A percentile compares a stretch with the other conserved stretches of the same genome.
Conservation (phyloP, 306 rosid genomes). For the Prunus dulcis region DNA sequence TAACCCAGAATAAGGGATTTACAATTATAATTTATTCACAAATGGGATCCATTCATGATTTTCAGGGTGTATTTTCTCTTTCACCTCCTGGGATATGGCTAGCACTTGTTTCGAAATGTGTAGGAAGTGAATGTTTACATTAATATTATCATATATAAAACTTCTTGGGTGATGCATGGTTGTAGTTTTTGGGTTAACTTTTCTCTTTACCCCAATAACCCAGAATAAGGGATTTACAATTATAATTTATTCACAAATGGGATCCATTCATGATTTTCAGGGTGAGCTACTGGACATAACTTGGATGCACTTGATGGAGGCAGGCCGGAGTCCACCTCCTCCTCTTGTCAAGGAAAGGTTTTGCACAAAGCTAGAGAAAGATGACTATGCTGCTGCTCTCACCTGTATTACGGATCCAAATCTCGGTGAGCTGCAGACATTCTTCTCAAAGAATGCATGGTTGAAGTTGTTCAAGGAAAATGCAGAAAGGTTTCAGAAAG, state of each 20-base stretch:
- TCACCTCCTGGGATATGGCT: background rate
- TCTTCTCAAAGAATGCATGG: slow-evolving; percentile 75
- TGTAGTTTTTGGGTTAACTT: background rate
- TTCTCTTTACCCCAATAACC: background rate
- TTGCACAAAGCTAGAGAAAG: slow-evolving; percentile 53
- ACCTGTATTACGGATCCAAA: slow-evolving; percentile 38
- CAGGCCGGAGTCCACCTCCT: slow-evolving; percentile 46
- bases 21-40: background rate
- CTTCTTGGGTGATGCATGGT: background rate
- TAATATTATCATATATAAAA: background rate
- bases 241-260: background rate
- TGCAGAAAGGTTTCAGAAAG: slow-evolving; percentile 45
- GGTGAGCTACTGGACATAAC: slow-evolving; percentile 61
- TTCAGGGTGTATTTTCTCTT: slow-evolving; percentile 44
- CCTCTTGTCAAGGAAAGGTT: slow-evolving; percentile 68
- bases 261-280: slow-evolving; percentile 45
- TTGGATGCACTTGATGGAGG: slow-evolving; percentile 62
- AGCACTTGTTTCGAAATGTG: background rate
- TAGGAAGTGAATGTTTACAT: background rate
- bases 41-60: slow-evolving; percentile 24
- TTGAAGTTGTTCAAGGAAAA: slow-evolving; percentile 54
- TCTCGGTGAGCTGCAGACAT: slow-evolving; percentile 40
- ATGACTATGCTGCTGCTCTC: slow-evolving; percentile 52
- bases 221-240: background rate
- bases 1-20: background rate